Conservation (phyloP, 208 protist species). For the Trypanosoma boissoni region DNA sequence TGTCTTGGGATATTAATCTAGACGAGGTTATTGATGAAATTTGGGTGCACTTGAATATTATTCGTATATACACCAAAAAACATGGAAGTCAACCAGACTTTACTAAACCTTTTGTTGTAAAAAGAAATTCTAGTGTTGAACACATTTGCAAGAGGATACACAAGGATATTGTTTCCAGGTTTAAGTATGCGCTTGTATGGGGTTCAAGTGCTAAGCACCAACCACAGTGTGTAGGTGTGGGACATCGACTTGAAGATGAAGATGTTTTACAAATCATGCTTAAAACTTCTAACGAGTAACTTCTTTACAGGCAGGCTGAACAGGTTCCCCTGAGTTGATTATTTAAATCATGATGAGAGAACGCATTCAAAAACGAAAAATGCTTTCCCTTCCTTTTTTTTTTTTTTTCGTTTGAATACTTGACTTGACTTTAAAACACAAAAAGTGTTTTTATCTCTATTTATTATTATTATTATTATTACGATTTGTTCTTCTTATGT, state of each 20-base stretch:
- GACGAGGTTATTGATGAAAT: slow-evolving; percentile 94
- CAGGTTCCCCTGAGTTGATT: no score
- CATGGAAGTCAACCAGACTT: slow-evolving; percentile 95
- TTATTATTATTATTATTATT: background rate
- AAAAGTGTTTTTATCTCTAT: background rate
- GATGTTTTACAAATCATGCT: slow-evolving; percentile 93
- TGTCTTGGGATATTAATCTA: slow-evolving; percentile 92
- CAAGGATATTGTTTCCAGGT: slow-evolving; percentile 89
- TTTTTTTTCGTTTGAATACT: no score
- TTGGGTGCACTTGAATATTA: slow-evolving; percentile 95
- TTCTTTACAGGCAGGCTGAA: no score
- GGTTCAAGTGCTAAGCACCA: slow-evolving; percentile 95
- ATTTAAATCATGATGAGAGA: no score
- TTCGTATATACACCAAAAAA: slow-evolving; percentile 97
- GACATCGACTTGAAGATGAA: slow-evolving; percentile 86
- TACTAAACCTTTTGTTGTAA: slow-evolving; percentile 92
- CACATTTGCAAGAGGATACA: slow-evolving; percentile 94
- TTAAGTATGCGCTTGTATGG: slow-evolving; percentile 95
- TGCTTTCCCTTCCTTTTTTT: no score
- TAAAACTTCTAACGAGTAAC: slow-evolving; percentile 84
- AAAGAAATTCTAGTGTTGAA: slow-evolving; percentile 82
- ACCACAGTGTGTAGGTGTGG: slow-evolving; percentile 94
- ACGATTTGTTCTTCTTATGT: no score
- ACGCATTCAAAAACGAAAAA: no score
- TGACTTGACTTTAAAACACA: no score